Conservation (phyloP, 2,329 filamentous ascomycete species). For the Penicillium crustosum region DNA sequence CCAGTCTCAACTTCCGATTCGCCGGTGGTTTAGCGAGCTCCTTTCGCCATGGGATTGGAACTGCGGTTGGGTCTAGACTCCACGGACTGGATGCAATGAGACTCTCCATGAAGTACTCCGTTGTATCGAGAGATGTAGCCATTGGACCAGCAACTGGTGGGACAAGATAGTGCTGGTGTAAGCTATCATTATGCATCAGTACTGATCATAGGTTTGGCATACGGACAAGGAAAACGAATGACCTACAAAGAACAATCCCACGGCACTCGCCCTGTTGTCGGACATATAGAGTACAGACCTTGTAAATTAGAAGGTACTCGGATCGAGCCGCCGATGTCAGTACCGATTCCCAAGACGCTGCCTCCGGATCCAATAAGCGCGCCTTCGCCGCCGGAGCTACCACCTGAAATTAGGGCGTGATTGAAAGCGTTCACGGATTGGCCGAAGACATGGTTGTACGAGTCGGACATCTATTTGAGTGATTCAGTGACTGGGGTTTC, state of each 20-base stretch:
- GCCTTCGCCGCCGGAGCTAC: slow-evolving; percentile 55
- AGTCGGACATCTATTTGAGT: too few species aligned
- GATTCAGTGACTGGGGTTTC: too few species aligned
- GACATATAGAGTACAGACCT: slow-evolving; percentile 48
- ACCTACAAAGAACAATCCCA: slow-evolving; percentile 28
- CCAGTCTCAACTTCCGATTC: slow-evolving; percentile 57
- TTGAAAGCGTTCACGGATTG: slow-evolving; percentile 53
- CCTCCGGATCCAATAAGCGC: slow-evolving; percentile 52
- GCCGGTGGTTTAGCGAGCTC: slow-evolving; percentile 23
- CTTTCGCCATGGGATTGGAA: slow-evolving; percentile 30
- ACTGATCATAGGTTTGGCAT: not conserved
- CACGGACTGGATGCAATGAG: slow-evolving; percentile 24
- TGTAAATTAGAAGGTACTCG: slow-evolving; percentile 54
- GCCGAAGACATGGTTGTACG: slow-evolving; percentile 14
- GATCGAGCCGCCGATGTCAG: slow-evolving; percentile 56
- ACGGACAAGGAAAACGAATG: not conserved
- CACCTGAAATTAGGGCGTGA: slow-evolving; percentile 50
- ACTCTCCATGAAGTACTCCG: slow-evolving; percentile 33
- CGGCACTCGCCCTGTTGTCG: slow-evolving; percentile 32
- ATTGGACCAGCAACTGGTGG: slow-evolving; percentile 30
- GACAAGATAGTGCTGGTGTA: slow-evolving; percentile 36
- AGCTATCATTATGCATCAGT: slow-evolving; percentile 42
- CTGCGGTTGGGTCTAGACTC: slow-evolving; percentile 44
- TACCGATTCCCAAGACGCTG: slow-evolving; percentile 53
- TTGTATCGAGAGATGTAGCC: slow-evolving; percentile 24